Base-by-base conservation (phyloP, 1,284 basidiomycete species). In the Afroboletus lepidellus region DNA sequence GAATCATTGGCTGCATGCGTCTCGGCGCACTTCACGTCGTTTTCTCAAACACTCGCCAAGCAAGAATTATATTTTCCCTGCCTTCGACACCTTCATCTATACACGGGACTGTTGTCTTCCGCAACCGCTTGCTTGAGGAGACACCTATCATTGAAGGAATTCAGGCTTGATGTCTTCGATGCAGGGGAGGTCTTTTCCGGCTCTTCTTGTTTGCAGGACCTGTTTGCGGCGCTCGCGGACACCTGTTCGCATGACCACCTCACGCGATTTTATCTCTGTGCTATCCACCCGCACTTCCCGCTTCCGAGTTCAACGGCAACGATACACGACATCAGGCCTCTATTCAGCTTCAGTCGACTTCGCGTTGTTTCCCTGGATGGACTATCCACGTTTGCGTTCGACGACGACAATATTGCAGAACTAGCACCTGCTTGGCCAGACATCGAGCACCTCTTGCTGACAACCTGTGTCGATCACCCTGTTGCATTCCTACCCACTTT, bases 101-200 rank as follows among this genome's bases (percentile, higher is more conserved):
- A 66, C 46, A 38, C 60, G 1, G 51, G 44, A 18, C 41, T 51
- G 2, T 32, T 66, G 29, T 58, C 60, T 6, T 53, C 49, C 0
- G 45, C 51, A 1, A 52, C 44, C 3, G n/a, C 53, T 25, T 62
- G 46, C 42, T 7, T 63, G 3, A n/a, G 8, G 3, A 39, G 37
- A 21, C 44, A 60, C n/a, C 46, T 63, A 3, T 24, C 44, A 16
- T 32, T 66, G 30, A 30, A 54, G 5, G 62, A 63, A 21, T 58
- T 63, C 23, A 48, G 50, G 11, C 57, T 63, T 2, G 60, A 60
- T 34, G 23, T 66, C 1, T 64, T 66, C 23, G 60, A 63, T 23
- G 37, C 52, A 5, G 51, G 47, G 42, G 64, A 62, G 6, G 24
- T 47, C 3, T 47, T 54, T 39, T 51, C 56, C 2, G 33, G n/a